Evolutionary conservation across 768 basidiomycete genomes (phyloP), one percentile per base, ranked within the genome.

Genomic region (Tylopilus subfusipes): DNA sequence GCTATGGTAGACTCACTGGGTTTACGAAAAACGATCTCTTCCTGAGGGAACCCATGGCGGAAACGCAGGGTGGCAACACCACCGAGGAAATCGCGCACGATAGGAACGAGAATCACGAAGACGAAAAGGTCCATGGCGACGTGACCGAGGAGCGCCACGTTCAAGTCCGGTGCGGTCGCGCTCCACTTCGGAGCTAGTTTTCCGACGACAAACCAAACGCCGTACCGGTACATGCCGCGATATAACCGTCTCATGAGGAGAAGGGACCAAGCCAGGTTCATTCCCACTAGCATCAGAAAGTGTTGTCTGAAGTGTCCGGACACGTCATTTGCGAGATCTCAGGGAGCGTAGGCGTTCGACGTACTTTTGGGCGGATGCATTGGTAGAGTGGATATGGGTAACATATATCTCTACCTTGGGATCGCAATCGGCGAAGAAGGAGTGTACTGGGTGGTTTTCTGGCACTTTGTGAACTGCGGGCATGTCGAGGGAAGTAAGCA

Each of bases 21-120:
- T 36, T 60, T 70, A 34, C 70, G 68, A 38, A 72, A 72, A 1
- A 72, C 49, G 5, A 70, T 56, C 47, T 70, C 69, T 25, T 63
- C 36, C 34, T 42, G 48, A 5, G 64, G 68, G 34, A 72, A 70
- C 22, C 70, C 70, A 25, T 68, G 54, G 47, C 56, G 60, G 48
- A 61, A 55, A 48, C 69, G 69, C 44, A 72, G 42, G 5, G 42
- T 33, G 10, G 56, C 62, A 8, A 50, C 19, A 21, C 64, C 61
- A 11, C 14, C 45, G 42, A 64, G 11, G 31, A 72, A 70, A 45
- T 58, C 59, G 10, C 53, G 59, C 22, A 68, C 43, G 42, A 70
- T 49, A 4, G 69, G 69, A 29, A 60, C 12, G 19, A 72, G 56
- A 11, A 64, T 25, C n/a, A 59, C 4, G 50, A 70, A 64, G 25